A percentile compares a stretch with the other conserved stretches of the same genome.
Evolutionary conservation across 306 rosid species (phyloP).

Genomic region (Medicago arabica): DNA sequence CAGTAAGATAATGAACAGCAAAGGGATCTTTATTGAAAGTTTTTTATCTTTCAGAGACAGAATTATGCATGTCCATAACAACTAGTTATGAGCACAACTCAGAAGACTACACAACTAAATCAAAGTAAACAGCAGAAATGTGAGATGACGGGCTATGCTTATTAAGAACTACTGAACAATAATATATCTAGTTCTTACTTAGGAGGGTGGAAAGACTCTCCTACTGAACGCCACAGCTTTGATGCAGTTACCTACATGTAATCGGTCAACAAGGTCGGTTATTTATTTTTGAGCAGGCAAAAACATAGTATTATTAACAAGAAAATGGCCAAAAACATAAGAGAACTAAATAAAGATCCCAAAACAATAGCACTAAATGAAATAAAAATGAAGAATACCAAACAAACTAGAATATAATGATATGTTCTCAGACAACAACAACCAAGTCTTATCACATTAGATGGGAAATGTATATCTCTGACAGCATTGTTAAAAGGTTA

Average conservation of each 20-base stretch:
- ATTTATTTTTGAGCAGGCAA: not conserved
- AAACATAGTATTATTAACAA: not conserved
- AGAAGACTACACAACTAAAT: not conserved
- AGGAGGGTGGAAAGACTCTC: constrained; percentile 93
- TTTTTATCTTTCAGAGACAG: constrained; percentile 5
- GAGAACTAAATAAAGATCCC: constrained; percentile 16
- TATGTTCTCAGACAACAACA: not conserved
- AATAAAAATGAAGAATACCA: constrained; percentile 21
- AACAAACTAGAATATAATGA: constrained; percentile 22
- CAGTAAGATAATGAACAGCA: constrained; percentile 32
- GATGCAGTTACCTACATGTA: constrained; percentile 72
- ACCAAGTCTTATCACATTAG: not conserved
- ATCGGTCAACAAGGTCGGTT: constrained; percentile 33
- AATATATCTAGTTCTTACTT: constrained; percentile 57
- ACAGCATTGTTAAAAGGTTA: constrained; percentile 7
- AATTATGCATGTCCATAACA: not conserved
- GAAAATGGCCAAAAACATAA: not conserved
- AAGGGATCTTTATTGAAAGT: constrained; percentile 13
- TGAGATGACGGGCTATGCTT: constrained; percentile 19
- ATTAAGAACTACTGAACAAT: constrained; percentile 32
- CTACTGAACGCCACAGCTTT: constrained; percentile 93
- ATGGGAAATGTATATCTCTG: not conserved
- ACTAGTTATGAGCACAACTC: constrained; percentile 17
- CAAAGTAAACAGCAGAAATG: constrained; percentile 31
- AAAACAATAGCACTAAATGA: constrained; percentile 14